Evolutionary conservation across 208 protist species (phyloP).

Genomic region (Trypanosoma melophagium): DNA sequence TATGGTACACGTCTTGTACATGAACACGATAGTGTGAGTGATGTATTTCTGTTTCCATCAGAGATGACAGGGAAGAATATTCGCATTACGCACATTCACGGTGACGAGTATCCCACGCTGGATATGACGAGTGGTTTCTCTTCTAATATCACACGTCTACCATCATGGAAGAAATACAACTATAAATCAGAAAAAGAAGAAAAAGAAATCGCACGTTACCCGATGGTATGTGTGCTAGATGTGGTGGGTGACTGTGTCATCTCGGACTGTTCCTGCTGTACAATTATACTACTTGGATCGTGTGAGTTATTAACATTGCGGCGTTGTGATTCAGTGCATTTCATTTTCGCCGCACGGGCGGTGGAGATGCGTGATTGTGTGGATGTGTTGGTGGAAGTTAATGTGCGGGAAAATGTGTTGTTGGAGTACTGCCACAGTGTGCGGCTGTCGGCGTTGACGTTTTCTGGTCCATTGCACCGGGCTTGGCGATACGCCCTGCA

Average conservation of each 20-base stretch:
- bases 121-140: not conserved
- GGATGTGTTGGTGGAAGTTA: slow-evolving; percentile 35
- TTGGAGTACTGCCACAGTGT: slow-evolving; percentile 13
- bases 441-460: slow-evolving; percentile 39
- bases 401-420: slow-evolving; percentile 62
- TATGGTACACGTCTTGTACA: slow-evolving; percentile 56
- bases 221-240: slow-evolving; percentile 73
- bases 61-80: slow-evolving; percentile 62
- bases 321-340: slow-evolving; percentile 51
- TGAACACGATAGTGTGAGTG: slow-evolving; percentile 44
- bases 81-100: slow-evolving; percentile 53
- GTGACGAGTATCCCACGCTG: not conserved
- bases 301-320: slow-evolving; percentile 41
- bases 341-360: slow-evolving; percentile 58
- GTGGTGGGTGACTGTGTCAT: slow-evolving; percentile 61
- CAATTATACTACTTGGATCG: slow-evolving; percentile 61
- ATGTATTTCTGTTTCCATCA: slow-evolving; percentile 51
- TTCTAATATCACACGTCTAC: not conserved
- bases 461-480: not conserved
- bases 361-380: slow-evolving; percentile 43
- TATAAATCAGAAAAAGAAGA: not conserved
- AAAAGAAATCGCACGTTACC: slow-evolving; percentile 19
- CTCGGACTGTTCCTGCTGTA: slow-evolving; percentile 69
- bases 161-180: not conserved
- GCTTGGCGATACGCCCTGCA: too few relatives aligned